Evolutionary conservation across 75 land plant species (phyloP).

Genomic region (Larix kaempferi): DNA sequence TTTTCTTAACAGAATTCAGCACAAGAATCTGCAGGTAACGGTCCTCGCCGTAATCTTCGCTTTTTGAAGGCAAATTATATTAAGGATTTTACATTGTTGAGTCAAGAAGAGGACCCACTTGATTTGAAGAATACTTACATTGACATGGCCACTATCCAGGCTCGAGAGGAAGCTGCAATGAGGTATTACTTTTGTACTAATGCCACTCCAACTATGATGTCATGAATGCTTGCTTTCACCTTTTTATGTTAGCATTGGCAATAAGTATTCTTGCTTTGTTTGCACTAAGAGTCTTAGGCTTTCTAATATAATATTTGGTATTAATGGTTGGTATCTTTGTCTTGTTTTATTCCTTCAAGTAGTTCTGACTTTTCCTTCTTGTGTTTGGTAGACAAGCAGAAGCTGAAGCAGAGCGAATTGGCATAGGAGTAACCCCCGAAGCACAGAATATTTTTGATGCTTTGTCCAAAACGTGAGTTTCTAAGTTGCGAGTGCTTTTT

Average conservation of each 20-base stretch:
- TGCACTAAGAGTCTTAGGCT: background rate
- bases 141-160: conserved; percentile 60
- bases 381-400: conserved; percentile 78
- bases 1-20: conserved; percentile 11
- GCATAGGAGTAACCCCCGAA: conserved; percentile 84
- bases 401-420: conserved; percentile 94
- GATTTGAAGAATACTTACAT: conserved; percentile 54
- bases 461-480: conserved; percentile 89
- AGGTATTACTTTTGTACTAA: conserved; percentile 34
- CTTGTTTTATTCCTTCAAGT: too few relatives aligned
- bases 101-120: conserved; percentile 70
- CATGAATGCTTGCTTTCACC: background rate
- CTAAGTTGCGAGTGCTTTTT: background rate
- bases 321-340: too few relatives aligned
- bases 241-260: background rate
- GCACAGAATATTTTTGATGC: conserved; percentile 97
- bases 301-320: background rate
- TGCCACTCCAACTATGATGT: background rate
- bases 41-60: conserved; percentile 61
- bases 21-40: conserved; percentile 64
- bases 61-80: conserved; percentile 84
- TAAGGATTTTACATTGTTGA: conserved; percentile 67
- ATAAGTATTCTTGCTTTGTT: background rate
- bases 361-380: background rate
- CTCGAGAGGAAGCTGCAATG: conserved; percentile 82